Base-by-base conservation (phyloP, 164 flowering plant species). In the Vitis cinerea region DNA sequence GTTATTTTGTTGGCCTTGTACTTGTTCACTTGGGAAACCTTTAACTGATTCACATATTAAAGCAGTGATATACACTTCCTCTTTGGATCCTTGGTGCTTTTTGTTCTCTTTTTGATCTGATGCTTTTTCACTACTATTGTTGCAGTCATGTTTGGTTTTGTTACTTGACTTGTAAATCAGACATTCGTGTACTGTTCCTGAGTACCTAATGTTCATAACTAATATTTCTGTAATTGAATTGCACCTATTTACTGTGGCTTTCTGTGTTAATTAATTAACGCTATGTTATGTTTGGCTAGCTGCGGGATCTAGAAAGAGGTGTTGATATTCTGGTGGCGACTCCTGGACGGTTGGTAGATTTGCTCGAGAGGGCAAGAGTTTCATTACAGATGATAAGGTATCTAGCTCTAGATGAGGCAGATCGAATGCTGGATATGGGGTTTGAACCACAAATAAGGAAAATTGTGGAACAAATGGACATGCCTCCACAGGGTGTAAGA, bases 291-390 rank as follows among this genome's bases (percentile, higher is more conserved):
- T 54, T 37, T 77, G 66, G 16, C 8, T 73, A 87, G 90, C 64
- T 85, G 63, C 74, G 88, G 52, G 90, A 87, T 9, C 76, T 87
- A 17, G 90, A 86, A 69, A 86, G 85, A 75, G 90, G 90, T 70
- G 90, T 84, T 66, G 90, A 86, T 75, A 83, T 86, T 75, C 88
- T 86, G 61, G 90, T 86, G 55, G 90, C 90, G 31, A 86, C 90
- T 71, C 90, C 88, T 44, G 90, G 90, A 61, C 74, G 90, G 30
- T 77, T 86, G 69, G 88, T 83, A 9, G 90, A 86, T 65, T 75
- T 86, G 77, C 59, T 86, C 69, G 90, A 84, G 78, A 83, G 90
- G 69, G 86, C 85, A 60, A 84, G 83, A 72, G 86, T 86, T 62
- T 86, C 90, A 29, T 64, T 86, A 48, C 86, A 86, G 77, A 83